Conservation (phyloP, 495 filamentous ascomycete species). For the Aspergillus coremiiformis region DNA sequence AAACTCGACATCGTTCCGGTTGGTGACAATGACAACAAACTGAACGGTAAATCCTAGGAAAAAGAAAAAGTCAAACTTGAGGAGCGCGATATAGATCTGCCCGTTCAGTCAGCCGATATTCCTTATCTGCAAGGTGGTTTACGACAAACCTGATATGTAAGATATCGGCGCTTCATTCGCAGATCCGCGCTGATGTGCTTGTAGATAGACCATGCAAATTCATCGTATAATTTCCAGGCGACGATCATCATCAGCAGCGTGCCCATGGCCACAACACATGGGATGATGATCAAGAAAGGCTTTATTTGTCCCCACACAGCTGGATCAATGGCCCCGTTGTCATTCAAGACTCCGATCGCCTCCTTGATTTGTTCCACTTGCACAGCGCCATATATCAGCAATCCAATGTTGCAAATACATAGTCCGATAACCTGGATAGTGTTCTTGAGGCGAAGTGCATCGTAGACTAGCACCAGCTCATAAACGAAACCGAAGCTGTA, state of each 20-base stretch:
- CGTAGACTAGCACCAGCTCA: constrained; percentile 79
- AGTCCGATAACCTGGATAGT: constrained; percentile 98
- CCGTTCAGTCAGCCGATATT: constrained; percentile 21
- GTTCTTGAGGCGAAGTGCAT: constrained; percentile 90
- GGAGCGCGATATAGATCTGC: constrained; percentile 91
- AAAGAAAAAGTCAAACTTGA: constrained; percentile 99
- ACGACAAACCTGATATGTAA: constrained; percentile 78
- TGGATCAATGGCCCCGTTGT: constrained; percentile 25
- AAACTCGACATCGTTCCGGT: constrained; percentile 64
- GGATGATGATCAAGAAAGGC: constrained; percentile 78
- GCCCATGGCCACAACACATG: constrained; percentile 70
- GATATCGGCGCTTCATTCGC: constrained; percentile 90
- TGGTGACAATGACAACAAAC: constrained; percentile 84
- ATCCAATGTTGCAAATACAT: constrained; percentile 81
- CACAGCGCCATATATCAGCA: constrained; percentile 86
- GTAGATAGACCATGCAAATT: constrained; percentile 98
- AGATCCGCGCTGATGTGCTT: constrained; percentile 98
- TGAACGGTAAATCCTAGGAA: constrained; percentile 98
- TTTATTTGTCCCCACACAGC: constrained; percentile 58
- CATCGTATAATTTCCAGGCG: constrained; percentile 92
- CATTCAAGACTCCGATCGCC: constrained; percentile 49
- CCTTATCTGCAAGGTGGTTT: not conserved
- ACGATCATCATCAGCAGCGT: constrained; percentile 65
- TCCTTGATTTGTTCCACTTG: constrained; percentile 81
- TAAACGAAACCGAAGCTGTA: constrained; percentile 97